These are phyloP conservation scores for Cyclostephanos tholiformis DNA, from an alignment of 108 stramenopile species.

Conservation along the genomic window DNA sequence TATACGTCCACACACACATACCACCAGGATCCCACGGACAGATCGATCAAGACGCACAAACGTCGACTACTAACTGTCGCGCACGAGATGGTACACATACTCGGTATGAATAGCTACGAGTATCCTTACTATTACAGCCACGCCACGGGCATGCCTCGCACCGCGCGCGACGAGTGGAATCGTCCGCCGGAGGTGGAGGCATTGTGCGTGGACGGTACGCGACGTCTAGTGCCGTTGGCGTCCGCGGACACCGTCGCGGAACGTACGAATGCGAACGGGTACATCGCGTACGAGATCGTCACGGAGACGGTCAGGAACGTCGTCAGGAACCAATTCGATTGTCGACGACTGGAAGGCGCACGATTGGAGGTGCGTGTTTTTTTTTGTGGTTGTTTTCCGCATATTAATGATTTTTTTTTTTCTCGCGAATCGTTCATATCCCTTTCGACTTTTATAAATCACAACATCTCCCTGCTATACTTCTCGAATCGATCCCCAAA, in stretches of 20 bases:
- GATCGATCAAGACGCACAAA: conserved; percentile 36
- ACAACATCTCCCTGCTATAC: no score
- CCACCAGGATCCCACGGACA: conserved; percentile 26
- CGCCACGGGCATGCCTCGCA: conserved; percentile 44
- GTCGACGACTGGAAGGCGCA: conserved; percentile 55
- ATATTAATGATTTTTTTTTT: no score
- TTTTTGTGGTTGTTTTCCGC: no score
- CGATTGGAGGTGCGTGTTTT: conserved; percentile 25
- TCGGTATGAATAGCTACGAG: conserved; percentile 51
- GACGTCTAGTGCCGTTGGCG: conserved; percentile 12
- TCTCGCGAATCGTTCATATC: not conserved
- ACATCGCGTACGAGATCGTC: conserved; percentile 50
- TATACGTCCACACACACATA: not conserved
- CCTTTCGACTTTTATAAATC: conserved; percentile 11
- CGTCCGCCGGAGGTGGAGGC: conserved; percentile 27
- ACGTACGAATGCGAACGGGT: conserved; percentile 37
- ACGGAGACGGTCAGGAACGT: conserved; percentile 58
- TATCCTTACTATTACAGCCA: conserved; percentile 50
- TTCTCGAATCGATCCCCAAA: no score
- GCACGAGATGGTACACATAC: conserved; percentile 55
- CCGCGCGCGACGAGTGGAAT: conserved; percentile 31
- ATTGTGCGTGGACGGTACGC: conserved; percentile 41
- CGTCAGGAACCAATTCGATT: conserved; percentile 62
- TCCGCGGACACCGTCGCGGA: conserved; percentile 24
- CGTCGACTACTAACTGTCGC: conserved; percentile 33